phyloP scores from a whole-genome alignment of 2,329 filamentous ascomycete species.

The Sporothrix globosa region DNA sequence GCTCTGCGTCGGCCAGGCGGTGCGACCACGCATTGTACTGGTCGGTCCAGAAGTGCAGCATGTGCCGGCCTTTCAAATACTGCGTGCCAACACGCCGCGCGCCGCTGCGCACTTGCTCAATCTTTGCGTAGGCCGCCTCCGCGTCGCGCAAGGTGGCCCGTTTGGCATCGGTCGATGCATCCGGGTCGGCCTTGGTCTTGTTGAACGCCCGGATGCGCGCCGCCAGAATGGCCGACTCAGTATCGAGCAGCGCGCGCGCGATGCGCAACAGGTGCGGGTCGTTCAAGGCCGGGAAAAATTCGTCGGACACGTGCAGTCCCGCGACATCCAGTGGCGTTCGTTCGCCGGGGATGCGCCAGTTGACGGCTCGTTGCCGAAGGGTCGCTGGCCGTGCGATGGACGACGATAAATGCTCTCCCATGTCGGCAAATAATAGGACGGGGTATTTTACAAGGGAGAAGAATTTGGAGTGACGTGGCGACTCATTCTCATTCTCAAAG shows the following conservation, averaged over 20 bases:
- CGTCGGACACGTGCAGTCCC: background rate
- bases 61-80: background rate
- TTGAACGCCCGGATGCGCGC: slow-evolving; percentile 5
- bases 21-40: background rate
- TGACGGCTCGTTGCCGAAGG: background rate
- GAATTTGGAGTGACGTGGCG: background rate
- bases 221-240: background rate
- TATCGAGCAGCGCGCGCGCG: background rate
- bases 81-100: background rate
- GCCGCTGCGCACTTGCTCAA: background rate
- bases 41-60: slow-evolving; percentile 1
- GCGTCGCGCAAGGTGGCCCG: background rate
- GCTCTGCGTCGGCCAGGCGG: background rate
- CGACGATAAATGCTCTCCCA: background rate
- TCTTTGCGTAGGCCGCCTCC: background rate
- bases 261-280: background rate
- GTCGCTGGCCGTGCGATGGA: background rate
- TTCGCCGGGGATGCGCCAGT: background rate
- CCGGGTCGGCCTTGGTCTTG: background rate
- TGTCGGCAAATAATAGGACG: background rate
- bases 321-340: background rate
- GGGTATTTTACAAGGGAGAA: background rate
- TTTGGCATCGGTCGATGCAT: background rate
- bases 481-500: background rate
- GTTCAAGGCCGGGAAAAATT: background rate